phyloP scores from a whole-genome alignment of 306 rosid species.

The Casuarina glauca region DNA sequence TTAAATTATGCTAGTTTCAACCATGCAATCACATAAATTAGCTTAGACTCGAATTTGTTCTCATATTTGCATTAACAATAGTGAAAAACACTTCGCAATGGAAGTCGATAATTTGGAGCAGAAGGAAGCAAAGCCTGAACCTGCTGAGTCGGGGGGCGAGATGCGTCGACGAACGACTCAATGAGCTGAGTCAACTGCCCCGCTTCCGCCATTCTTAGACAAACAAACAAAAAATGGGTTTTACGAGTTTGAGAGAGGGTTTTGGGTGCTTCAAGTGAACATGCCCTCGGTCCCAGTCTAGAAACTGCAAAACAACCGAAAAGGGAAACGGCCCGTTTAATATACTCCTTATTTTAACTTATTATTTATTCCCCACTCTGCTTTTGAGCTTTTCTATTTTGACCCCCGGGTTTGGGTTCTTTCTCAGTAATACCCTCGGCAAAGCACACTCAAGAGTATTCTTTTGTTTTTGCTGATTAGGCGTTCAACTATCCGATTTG shows the following conservation, averaged over 20 bases:
- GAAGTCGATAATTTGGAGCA: neutral
- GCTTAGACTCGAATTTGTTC: neutral
- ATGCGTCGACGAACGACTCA: conserved; percentile 70
- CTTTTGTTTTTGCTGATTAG: too few relatives aligned
- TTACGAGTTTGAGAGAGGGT: conserved; percentile 43
- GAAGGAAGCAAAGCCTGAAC: conserved; percentile 35
- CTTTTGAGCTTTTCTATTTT: neutral
- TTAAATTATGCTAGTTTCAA: neutral
- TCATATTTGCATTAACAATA: neutral
- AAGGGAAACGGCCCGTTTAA: neutral
- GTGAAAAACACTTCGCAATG: neutral
- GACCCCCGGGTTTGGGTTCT: neutral
- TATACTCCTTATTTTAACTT: neutral
- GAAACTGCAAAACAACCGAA: neutral
- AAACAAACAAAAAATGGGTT: conserved; percentile 5
- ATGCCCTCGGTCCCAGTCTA: neutral
- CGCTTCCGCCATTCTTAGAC: conserved; percentile 53
- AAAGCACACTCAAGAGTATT: neutral
- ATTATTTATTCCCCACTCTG: neutral
- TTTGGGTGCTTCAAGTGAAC: neutral
- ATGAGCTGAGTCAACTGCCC: conserved; percentile 53
- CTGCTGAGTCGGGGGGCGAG: conserved; percentile 65
- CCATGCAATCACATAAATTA: neutral
- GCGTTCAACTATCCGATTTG: too few relatives aligned
- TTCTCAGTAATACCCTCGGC: neutral